Evolutionary conservation across 805 yeast genomes (phyloP), one percentile per base, ranked within the genome.

Genomic region (Candida ascalaphidarum): DNA sequence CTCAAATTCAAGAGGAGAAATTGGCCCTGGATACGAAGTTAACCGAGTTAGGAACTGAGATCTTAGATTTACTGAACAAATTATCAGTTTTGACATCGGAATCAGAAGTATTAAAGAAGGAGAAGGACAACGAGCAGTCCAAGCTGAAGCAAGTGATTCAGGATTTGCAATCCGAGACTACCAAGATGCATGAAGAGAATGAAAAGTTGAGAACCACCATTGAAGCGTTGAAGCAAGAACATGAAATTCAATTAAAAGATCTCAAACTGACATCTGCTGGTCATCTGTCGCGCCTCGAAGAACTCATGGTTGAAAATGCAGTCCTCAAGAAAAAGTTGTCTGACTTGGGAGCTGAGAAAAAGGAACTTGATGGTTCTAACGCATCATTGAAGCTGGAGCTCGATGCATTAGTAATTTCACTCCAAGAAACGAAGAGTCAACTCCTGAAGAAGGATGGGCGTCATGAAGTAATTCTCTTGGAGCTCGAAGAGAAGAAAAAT

Each of bases 401-500:
- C 12, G 41, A 34, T 3, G 40, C 36, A 10, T 25, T 49, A 21
- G 34, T 28, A 17, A 28, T 21, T 28, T 25, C 26, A 30, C 26
- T 22, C 12, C 30, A 27, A 17, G 23, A 30, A 23, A 29, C 26
- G 16, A 21, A 27, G 17, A 18, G 6, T 6, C 8, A 6, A 8
- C 18, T 17, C 18, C 5, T 8, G 21, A 11, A 19, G 21, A 19
- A 11, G 9, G n/a, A n/a, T n/a, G n/a, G n/a, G n/a, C n/a, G n/a
- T n/a, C n/a, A n/a, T n/a, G n/a, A n/a, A n/a, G n/a, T n/a, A n/a
- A n/a, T n/a, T n/a, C n/a, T n/a, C 23, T 25, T 19, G 28, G 25
- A 16, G 7, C 10, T 14, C 31, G 33, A 30, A 17, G 32, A 37
- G 14, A 15, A 15, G 13, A 11, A 10, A 5, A 8, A 22, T 4